phyloP scores from a whole-genome alignment of 805 yeast species.

The Schizosaccharomyces japonicus region DNA sequence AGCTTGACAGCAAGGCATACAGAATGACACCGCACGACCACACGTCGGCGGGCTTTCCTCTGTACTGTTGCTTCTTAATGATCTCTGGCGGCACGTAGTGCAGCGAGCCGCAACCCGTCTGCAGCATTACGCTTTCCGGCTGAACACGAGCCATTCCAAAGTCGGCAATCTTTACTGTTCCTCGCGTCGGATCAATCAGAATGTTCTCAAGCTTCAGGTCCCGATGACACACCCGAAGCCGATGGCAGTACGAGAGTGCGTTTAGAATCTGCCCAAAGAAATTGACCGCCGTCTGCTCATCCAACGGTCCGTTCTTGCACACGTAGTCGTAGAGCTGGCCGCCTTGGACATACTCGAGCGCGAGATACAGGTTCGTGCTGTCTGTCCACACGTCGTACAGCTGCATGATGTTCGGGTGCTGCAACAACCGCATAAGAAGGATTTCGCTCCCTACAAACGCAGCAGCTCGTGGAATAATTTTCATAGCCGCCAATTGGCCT shows the following conservation, averaged over 20 bases:
- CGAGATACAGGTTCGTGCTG: constrained; percentile 69
- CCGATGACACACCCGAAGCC: constrained; percentile 68
- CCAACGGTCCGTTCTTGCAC: constrained; percentile 68
- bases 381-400: constrained; percentile 97
- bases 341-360: constrained; percentile 86
- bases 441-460: constrained; percentile 62
- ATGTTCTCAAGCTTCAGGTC: constrained; percentile 58
- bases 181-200: constrained; percentile 44
- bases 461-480: constrained; percentile 66
- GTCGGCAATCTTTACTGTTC: constrained; percentile 87
- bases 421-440: constrained; percentile 82
- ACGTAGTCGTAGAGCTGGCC: constrained; percentile 87
- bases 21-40: constrained; percentile 86
- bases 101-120: constrained; percentile 94
- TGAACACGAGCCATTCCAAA: constrained; percentile 98
- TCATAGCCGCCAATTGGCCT: constrained; percentile 84
- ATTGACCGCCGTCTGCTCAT: constrained; percentile 70
- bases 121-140: constrained; percentile 52
- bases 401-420: constrained; percentile 82
- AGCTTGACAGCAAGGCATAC: constrained; percentile 82
- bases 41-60: constrained; percentile 89
- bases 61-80: constrained; percentile 82
- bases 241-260: constrained; percentile 68
- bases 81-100: constrained; percentile 97
- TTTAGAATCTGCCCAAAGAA: constrained; percentile 70